Evolutionary conservation across 805 yeast genomes (phyloP).

Genomic region (Metschnikowia sp.): DNA sequence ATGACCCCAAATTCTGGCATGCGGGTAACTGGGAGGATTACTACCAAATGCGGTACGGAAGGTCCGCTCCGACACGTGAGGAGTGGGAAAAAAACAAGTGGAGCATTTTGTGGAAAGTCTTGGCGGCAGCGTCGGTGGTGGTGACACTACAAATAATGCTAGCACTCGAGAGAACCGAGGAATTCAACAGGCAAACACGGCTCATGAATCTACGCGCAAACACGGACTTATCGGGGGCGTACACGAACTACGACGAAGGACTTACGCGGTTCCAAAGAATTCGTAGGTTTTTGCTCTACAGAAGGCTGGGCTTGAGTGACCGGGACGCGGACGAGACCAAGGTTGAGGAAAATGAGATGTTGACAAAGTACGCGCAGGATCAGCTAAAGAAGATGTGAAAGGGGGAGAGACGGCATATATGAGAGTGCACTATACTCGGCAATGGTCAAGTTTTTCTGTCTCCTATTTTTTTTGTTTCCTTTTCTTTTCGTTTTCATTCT

Average conservation of each 20-base stretch:
- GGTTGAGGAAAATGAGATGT: conserved; percentile 27
- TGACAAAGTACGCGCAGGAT: conserved; percentile 32
- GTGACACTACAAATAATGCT: conserved; percentile 41
- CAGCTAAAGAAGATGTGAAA: conserved; percentile 15
- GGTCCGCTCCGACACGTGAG: conserved; percentile 39
- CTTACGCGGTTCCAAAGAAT: conserved; percentile 28
- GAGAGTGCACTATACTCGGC: too few relatives aligned
- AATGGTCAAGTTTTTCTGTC: too few relatives aligned
- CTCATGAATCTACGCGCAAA: conserved; percentile 27
- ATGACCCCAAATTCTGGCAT: conserved; percentile 50
- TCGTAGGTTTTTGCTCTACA: conserved; percentile 30
- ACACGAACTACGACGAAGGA: conserved; percentile 28
- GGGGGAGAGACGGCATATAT: not conserved
- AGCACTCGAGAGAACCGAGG: conserved; percentile 36
- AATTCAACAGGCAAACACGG: conserved; percentile 21
- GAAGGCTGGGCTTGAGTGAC: conserved; percentile 27
- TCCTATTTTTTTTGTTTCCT: too few relatives aligned
- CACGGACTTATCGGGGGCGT: conserved; percentile 26
- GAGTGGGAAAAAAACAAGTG: conserved; percentile 42
- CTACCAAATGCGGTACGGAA: conserved; percentile 40
- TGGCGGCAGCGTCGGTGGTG: conserved; percentile 35
- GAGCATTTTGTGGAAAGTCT: conserved; percentile 39
- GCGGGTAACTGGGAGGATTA: conserved; percentile 68
- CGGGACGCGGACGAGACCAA: conserved; percentile 17
- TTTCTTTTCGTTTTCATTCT: too few relatives aligned